A percentile compares a stretch with the other conserved stretches of the same genome.
Conservation (phyloP, 2,329 filamentous ascomycete species). For the Verticillium tricorpus region DNA sequence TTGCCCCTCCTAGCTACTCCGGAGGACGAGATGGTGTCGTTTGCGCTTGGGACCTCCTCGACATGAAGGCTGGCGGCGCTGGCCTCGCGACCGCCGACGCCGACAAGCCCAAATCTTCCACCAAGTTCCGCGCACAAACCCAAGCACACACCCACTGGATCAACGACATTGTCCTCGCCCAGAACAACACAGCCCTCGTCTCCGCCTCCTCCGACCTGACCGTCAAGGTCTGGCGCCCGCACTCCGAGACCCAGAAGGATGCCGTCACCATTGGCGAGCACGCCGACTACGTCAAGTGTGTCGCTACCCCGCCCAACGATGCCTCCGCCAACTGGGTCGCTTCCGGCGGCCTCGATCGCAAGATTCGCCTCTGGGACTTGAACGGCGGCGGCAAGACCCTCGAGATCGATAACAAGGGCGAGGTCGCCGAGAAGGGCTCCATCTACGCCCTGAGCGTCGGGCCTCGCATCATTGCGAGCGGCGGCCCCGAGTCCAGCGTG, state of each 20-base stretch:
- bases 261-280: slow-evolving; percentile 85
- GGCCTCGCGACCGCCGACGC: slow-evolving; percentile 16
- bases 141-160: slow-evolving; percentile 92
- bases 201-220: slow-evolving; percentile 92
- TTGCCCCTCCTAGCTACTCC: slow-evolving; percentile 65
- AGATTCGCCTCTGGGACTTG: slow-evolving; percentile 90
- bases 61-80: slow-evolving; percentile 40
- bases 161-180: slow-evolving; percentile 81
- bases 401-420: slow-evolving; percentile 79
- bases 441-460: slow-evolving; percentile 85
- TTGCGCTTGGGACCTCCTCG: slow-evolving; percentile 88
- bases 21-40: slow-evolving; percentile 92
- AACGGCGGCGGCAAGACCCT: slow-evolving; percentile 81
- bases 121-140: slow-evolving; percentile 56
- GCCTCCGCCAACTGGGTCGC: slow-evolving; percentile 78
- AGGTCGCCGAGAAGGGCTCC: slow-evolving; percentile 84
- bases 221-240: slow-evolving; percentile 87
- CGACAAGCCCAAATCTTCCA: slow-evolving; percentile 39
- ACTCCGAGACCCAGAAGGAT: slow-evolving; percentile 49
- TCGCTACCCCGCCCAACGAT: slow-evolving; percentile 66
- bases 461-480: slow-evolving; percentile 79
- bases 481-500: slow-evolving; percentile 89
- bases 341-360: slow-evolving; percentile 87
- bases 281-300: slow-evolving; percentile 92
- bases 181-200: slow-evolving; percentile 73